Evolutionary conservation across 331 rosid genomes (phyloP).

Genomic region (Acacia pycnantha): DNA sequence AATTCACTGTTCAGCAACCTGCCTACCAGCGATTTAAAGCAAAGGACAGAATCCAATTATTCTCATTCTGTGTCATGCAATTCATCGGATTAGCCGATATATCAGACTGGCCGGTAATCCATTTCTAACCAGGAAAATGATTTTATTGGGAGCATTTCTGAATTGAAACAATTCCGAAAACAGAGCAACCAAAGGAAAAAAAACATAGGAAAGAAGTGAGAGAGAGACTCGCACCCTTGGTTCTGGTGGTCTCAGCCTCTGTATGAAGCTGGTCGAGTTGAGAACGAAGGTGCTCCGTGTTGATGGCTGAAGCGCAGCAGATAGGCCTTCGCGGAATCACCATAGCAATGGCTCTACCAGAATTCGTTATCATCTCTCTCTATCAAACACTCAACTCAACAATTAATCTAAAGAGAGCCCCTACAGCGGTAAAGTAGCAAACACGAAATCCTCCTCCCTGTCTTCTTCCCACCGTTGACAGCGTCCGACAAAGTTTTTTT

Average conservation of each 20-base stretch:
- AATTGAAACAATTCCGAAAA: neutral
- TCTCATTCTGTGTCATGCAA: neutral
- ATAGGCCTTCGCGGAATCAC: conserved; percentile 35
- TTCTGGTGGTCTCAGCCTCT: conserved; percentile 64
- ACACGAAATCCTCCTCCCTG: neutral
- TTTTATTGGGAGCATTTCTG: neutral
- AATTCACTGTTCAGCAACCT: neutral
- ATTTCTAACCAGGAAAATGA: neutral
- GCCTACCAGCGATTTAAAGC: neutral
- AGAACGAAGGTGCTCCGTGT: conserved; percentile 59
- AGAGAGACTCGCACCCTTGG: conserved; percentile 49
- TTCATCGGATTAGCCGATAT: neutral
- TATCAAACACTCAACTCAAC: neutral
- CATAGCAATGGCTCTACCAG: conserved; percentile 41
- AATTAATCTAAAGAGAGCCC: neutral
- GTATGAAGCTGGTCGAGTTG: conserved; percentile 77
- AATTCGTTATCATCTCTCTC: conserved; percentile 33
- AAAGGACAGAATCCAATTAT: too few species aligned
- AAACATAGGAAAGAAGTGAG: neutral
- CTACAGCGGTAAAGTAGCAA: neutral
- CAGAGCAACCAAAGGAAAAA: neutral
- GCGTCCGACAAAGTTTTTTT: neutral
- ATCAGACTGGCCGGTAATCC: neutral
- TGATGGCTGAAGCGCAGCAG: conserved; percentile 46
- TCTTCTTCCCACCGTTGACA: neutral